These are phyloP conservation scores for Mucor ambiguus DNA, from an alignment of 371 early-diverging fungal species.

Conservation along the genomic window DNA sequence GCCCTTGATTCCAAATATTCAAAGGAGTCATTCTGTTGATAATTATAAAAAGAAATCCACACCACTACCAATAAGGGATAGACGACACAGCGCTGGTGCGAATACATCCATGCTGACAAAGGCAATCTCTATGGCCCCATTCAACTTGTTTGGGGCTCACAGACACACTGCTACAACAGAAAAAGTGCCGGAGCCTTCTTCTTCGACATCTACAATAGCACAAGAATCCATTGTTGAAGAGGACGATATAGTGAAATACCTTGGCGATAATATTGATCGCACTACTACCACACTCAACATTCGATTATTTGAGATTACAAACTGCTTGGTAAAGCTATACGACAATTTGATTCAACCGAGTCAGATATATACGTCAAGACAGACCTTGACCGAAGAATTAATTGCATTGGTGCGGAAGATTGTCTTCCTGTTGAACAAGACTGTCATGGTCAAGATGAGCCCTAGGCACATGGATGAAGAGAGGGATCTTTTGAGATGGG, in stretches of 20 bases:
- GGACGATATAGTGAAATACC: not conserved
- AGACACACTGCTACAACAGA: conserved; percentile 12
- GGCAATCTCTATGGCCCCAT: conserved; percentile 57
- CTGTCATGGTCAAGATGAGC: not conserved
- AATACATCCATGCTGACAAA: conserved; percentile 56
- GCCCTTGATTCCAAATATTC: not conserved
- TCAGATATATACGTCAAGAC: not conserved
- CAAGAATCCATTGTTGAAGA: not conserved
- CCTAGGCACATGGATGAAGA: not conserved
- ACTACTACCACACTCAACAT: not conserved
- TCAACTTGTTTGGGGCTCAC: conserved; percentile 54
- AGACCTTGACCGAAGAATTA: not conserved
- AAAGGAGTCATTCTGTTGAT: not conserved
- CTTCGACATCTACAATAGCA: not conserved
- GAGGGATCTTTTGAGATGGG: not conserved
- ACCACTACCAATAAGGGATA: conserved; percentile 12
- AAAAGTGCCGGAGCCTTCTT: not conserved
- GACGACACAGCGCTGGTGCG: conserved; percentile 34
- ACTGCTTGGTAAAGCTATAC: not conserved
- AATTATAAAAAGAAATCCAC: not conserved
- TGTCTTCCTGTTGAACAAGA: not conserved
- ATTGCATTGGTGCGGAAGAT: not conserved
- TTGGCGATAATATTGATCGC: not conserved
- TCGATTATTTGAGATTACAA: not conserved
- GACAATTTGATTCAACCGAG: not conserved